Conservation (phyloP, 1,139 yeast species). For the Saccharomycopsis crataegensis region DNA sequence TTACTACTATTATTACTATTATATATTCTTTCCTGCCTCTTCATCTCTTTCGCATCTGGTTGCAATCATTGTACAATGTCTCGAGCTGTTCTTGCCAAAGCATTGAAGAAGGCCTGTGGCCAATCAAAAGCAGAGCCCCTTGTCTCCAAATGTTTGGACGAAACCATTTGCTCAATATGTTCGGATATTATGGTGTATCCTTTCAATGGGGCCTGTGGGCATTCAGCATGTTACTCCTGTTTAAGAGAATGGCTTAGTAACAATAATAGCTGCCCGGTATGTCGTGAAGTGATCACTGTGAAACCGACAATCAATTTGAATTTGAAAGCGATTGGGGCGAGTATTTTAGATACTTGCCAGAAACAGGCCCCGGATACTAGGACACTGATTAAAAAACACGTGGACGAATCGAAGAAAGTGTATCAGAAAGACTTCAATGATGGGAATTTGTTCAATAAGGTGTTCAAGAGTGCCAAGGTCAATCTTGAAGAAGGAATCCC, state of each 20-base stretch:
- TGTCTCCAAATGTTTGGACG: neutral
- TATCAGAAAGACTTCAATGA: constrained; percentile 35
- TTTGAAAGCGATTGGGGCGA: neutral
- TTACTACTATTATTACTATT: too few relatives aligned
- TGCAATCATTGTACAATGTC: too few relatives aligned
- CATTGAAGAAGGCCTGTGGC: too few relatives aligned
- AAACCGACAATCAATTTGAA: neutral
- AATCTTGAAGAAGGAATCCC: constrained; percentile 73
- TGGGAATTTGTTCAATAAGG: constrained; percentile 38
- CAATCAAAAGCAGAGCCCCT: neutral
- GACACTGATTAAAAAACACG: constrained; percentile 15
- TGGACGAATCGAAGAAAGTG: constrained; percentile 25
- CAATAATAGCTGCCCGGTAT: constrained; percentile 2
- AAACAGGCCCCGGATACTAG: neutral
- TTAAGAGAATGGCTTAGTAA: constrained; percentile 5
- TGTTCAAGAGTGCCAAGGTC: constrained; percentile 47
- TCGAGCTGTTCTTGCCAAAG: too few relatives aligned
- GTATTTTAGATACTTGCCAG: neutral
- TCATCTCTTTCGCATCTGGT: too few relatives aligned
- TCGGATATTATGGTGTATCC: constrained; percentile 4
- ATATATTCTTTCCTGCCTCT: too few relatives aligned
- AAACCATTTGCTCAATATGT: constrained; percentile 3
- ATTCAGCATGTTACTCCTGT: constrained; percentile 4
- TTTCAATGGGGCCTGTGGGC: constrained; percentile 6
- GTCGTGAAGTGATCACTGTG: neutral